Evolutionary conservation across 2,329 filamentous ascomycete species (phyloP), one percentile per base, ranked within the genome.

Genomic region (Delphinella strobiligena): DNA sequence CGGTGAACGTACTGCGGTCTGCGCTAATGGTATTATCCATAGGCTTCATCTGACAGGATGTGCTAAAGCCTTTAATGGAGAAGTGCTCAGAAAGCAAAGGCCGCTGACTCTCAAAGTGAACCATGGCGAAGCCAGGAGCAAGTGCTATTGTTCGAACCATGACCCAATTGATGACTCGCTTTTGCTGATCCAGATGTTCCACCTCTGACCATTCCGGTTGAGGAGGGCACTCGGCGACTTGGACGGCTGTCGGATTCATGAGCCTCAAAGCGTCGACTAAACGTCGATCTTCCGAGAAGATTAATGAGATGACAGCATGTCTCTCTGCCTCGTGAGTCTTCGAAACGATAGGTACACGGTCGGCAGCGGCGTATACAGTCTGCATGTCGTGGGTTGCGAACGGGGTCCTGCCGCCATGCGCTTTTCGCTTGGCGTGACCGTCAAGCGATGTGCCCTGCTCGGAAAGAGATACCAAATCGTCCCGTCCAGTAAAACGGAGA

Each of bases 51-150:
- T 91, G 69, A 54, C 88, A 95, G 38, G 84, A 86, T 27, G 94
- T 71, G 47, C 88, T 94, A 63, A 98, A 98, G 1, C 88, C 89
- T 36, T 82, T 75, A 33, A 95, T 82, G 11, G 82, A 79, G 50
- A 93, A 86, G 53, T 88, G 93, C 56, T 98, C 91, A 0, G 91
- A 98, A 37, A 96, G 68, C 12, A 98, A 67, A 9, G 93, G 93
- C 42, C 83, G 81, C 27, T 88, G 81, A 40, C 89, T 78, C 49
- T 85, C 84, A 60, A 85, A 98, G 56, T 89, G 84, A 40, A 96
- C 68, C 60, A 98, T 77, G 2, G 81, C 88, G 45, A 88, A 79
- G 2, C 93, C 93, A 4, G 85, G 74, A 1, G 91, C 85, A 38
- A 95, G 81, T 2, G 91, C 88, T 43, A 96, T 70, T 11, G 89